These are phyloP conservation scores for Cordyceps farinosa DNA, from an alignment of 2,329 filamentous ascomycete genomes.

Conservation along the genomic window DNA sequence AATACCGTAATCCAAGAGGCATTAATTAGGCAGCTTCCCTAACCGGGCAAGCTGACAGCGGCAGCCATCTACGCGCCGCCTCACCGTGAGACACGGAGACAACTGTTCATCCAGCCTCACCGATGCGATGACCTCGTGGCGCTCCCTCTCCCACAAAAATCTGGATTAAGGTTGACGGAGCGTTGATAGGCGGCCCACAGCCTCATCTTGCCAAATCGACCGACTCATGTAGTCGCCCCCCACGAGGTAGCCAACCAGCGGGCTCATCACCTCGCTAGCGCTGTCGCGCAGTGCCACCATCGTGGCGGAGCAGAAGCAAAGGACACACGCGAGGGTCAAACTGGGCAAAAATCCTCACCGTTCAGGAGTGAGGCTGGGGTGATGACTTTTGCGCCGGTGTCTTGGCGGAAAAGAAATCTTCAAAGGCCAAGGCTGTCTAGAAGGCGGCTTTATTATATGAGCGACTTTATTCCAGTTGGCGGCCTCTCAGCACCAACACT, in stretches of 20 bases:
- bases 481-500: neutral
- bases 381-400: neutral
- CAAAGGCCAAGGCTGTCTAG: neutral
- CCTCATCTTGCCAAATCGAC: neutral
- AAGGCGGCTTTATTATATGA: constrained; percentile 1
- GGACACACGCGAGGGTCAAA: neutral
- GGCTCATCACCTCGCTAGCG: neutral
- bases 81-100: no score
- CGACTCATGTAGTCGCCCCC: neutral
- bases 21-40: neutral
- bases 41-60: constrained; percentile 4
- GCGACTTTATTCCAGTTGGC: neutral
- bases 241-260: neutral
- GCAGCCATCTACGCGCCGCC: neutral
- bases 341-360: neutral
- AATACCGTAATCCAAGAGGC: neutral
- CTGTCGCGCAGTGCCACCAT: neutral
- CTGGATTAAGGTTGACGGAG: neutral
- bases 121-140: neutral
- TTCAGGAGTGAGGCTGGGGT: neutral
- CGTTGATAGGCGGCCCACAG: neutral
- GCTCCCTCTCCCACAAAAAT: neutral
- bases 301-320: constrained; percentile 7
- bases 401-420: constrained; percentile 3
- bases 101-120: neutral